Evolutionary conservation across 345 rosid genomes (phyloP).

Genomic region (Camelina laxa): DNA sequence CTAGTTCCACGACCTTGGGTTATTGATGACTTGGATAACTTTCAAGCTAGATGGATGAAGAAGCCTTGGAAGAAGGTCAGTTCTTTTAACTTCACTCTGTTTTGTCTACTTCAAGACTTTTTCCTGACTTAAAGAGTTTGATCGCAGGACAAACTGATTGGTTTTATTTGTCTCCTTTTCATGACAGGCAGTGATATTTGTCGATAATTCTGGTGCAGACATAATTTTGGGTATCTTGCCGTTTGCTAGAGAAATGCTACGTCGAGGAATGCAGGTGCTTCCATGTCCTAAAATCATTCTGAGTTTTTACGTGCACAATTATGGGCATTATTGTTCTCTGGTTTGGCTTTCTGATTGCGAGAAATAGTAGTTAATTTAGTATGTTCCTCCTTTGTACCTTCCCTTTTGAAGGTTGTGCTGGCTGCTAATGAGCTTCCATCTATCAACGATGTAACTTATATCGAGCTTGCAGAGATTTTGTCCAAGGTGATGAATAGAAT

Average conservation of each 20-base stretch:
- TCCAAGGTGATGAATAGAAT: conserved; percentile 62
- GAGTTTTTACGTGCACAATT: not conserved
- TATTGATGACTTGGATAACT: conserved; percentile 84
- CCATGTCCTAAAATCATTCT: not conserved
- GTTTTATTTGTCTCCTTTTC: conserved; percentile 10
- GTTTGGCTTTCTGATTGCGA: not conserved
- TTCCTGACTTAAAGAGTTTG: not conserved
- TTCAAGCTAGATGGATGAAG: conserved; percentile 80
- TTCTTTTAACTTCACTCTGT: conserved; percentile 17
- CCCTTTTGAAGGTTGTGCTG: conserved; percentile 73
- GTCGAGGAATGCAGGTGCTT: conserved; percentile 81
- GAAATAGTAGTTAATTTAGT: not conserved
- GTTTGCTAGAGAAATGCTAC: conserved; percentile 90
- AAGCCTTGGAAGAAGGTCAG: conserved; percentile 95
- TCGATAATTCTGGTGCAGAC: conserved; percentile 99
- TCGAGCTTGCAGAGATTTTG: conserved; percentile 80
- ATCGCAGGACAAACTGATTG: conserved; percentile 8
- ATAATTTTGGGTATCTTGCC: conserved; percentile 93
- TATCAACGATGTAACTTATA: conserved; percentile 90
- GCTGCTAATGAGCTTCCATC: conserved; percentile 99
- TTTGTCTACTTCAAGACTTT: conserved; percentile 10
- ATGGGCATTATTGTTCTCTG: not conserved
- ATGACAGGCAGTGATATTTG: conserved; percentile 86
- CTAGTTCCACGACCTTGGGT: conserved; percentile 95
- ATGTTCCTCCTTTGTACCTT: not conserved